These are phyloP conservation scores for Candida gigantensis DNA, from an alignment of 1,139 yeast genomes.

Conservation along the genomic window DNA sequence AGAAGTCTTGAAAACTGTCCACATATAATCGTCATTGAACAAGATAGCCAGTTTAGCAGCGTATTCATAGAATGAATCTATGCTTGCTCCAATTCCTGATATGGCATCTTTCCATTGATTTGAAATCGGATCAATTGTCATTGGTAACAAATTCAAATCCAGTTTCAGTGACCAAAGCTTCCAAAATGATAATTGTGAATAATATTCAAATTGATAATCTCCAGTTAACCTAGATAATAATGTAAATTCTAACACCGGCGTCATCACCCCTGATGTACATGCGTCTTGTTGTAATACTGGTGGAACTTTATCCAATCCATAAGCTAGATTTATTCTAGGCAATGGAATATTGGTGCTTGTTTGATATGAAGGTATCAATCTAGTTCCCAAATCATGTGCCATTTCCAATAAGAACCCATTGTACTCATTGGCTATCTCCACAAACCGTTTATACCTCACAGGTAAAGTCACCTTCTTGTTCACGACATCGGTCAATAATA, in stretches of 20 bases:
- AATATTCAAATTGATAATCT: slow-evolving; percentile 67
- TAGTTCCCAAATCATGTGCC: slow-evolving; percentile 72
- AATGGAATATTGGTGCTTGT: slow-evolving; percentile 64
- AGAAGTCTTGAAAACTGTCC: slow-evolving; percentile 59
- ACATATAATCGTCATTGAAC: slow-evolving; percentile 65
- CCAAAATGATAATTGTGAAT: slow-evolving; percentile 64
- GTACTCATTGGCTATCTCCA: slow-evolving; percentile 39
- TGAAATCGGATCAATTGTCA: slow-evolving; percentile 67
- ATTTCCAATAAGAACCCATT: slow-evolving; percentile 67
- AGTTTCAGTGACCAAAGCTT: slow-evolving; percentile 72
- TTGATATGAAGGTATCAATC: slow-evolving; percentile 66
- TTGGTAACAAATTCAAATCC: slow-evolving; percentile 66
- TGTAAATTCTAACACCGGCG: slow-evolving; percentile 79
- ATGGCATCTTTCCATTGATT: slow-evolving; percentile 59
- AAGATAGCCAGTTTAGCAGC: slow-evolving; percentile 75
- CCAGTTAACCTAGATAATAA: slow-evolving; percentile 72
- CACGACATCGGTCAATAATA: slow-evolving; percentile 57
- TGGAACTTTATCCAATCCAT: slow-evolving; percentile 52
- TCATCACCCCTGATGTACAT: slow-evolving; percentile 85
- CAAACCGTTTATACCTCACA: slow-evolving; percentile 15
- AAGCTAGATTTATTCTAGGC: slow-evolving; percentile 66
- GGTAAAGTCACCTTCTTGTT: slow-evolving; percentile 27
- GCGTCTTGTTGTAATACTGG: slow-evolving; percentile 55
- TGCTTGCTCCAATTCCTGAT: slow-evolving; percentile 88
- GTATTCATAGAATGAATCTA: slow-evolving; percentile 92